Percentiles rank a stretch among this genome's conserved stretches.
These are phyloP conservation scores for Phellopilus nigrolimitatus DNA, from an alignment of 1,284 basidiomycete genomes.

Conservation along the genomic window DNA sequence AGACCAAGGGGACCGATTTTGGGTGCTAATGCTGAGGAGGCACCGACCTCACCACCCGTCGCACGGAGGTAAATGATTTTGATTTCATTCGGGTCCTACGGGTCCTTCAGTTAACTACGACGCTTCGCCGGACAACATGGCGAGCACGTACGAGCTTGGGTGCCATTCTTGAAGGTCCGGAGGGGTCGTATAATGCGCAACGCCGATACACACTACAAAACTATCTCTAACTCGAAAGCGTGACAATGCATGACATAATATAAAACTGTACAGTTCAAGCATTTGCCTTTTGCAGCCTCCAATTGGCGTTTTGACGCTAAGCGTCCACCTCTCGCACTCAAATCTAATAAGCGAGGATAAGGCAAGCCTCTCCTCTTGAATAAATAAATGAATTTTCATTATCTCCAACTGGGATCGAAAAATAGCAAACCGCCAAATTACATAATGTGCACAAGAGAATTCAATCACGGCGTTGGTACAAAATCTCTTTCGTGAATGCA, in stretches of 20 bases:
- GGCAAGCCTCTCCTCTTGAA: too few relatives aligned
- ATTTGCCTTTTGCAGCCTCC: too few relatives aligned
- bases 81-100: conserved; percentile 86
- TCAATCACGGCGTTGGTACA: too few relatives aligned
- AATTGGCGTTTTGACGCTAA: too few relatives aligned
- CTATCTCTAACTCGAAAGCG: not conserved
- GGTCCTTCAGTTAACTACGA: conserved; percentile 22
- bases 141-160: conserved; percentile 66
- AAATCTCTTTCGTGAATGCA: too few relatives aligned
- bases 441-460: too few relatives aligned
- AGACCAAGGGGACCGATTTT: conserved; percentile 99
- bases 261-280: conserved; percentile 10
- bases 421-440: too few relatives aligned
- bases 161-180: conserved; percentile 47
- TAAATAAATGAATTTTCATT: too few relatives aligned
- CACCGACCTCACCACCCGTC: conserved; percentile 99
- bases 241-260: too few relatives aligned
- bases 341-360: too few relatives aligned
- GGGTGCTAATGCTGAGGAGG: conserved; percentile 96
- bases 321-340: too few relatives aligned
- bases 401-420: too few relatives aligned
- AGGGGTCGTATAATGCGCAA: conserved; percentile 24
- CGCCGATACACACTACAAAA: conserved; percentile 7
- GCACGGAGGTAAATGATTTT: conserved; percentile 99
- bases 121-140: not conserved